phyloP scores from a whole-genome alignment of 1,139 yeast species.

The Candida pseudoviswanathii region DNA sequence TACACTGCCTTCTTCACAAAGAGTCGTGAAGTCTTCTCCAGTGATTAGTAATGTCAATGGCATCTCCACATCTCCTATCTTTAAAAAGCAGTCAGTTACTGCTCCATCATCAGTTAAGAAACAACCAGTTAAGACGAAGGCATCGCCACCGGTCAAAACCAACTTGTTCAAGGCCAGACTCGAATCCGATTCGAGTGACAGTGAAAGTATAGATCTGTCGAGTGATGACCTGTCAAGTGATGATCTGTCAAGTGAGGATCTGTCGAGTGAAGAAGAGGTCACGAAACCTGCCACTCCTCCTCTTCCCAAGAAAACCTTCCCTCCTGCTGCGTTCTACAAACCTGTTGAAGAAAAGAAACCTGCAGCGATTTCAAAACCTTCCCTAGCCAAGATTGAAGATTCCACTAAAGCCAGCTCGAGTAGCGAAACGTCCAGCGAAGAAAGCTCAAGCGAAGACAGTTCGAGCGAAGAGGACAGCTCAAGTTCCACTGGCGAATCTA shows the following conservation, averaged over 20 bases:
- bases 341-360: background rate
- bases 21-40: background rate
- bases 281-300: background rate
- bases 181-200: constrained; percentile 5
- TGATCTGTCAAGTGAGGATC: constrained; percentile 6
- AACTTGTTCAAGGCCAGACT: background rate
- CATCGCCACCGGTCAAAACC: background rate
- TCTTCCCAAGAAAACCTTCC: background rate
- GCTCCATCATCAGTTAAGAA: background rate
- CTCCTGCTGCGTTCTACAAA: background rate
- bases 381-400: background rate
- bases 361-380: background rate
- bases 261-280: constrained; percentile 4
- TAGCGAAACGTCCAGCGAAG: background rate
- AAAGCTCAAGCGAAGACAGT: background rate
- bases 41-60: background rate
- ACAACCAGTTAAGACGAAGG: background rate
- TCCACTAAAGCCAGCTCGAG: background rate
- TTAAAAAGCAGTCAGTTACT: background rate
- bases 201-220: background rate
- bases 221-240: background rate
- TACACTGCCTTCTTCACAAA: background rate
- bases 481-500: constrained; percentile 13
- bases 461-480: background rate
- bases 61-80: background rate